These are phyloP conservation scores for Dactylella cylindrospora DNA, from an alignment of 2,329 filamentous ascomycete genomes.

Conservation along the genomic window DNA sequence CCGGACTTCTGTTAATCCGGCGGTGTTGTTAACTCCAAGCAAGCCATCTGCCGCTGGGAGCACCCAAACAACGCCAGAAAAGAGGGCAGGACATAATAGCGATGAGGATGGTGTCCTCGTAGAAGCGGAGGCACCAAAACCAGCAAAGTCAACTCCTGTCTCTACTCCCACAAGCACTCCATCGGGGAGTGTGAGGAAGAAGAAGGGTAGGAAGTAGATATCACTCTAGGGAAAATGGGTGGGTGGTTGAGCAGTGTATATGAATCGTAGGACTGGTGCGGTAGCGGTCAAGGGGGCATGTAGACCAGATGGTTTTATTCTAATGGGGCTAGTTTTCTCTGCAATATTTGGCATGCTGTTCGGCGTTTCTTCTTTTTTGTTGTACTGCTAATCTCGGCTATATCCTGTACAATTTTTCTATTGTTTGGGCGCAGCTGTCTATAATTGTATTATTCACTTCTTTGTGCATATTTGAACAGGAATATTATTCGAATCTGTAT, in stretches of 20 bases:
- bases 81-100: slow-evolving; percentile 55
- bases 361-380: slow-evolving; percentile 44
- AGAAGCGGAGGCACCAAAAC: slow-evolving; percentile 55
- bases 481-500: too few relatives aligned
- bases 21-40: slow-evolving; percentile 50
- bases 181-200: slow-evolving; percentile 41
- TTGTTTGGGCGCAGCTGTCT: slow-evolving; percentile 7
- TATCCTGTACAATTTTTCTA: background rate
- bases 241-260: background rate
- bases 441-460: slow-evolving; percentile 18
- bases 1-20: slow-evolving; percentile 16
- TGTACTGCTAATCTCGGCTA: slow-evolving; percentile 16
- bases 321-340: slow-evolving; percentile 19
- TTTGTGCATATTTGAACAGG: slow-evolving; percentile 36
- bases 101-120: slow-evolving; percentile 78
- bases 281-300: background rate
- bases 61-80: slow-evolving; percentile 20
- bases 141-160: slow-evolving; percentile 25
- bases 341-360: slow-evolving; percentile 46
- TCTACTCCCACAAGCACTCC: slow-evolving; percentile 30
- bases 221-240: background rate
- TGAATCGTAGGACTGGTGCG: background rate
- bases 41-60: slow-evolving; percentile 5
- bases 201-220: slow-evolving; percentile 44
- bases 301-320: background rate